Evolutionary conservation across 768 basidiomycete species (phyloP).

Genomic region (Tricholoma matsutake): DNA sequence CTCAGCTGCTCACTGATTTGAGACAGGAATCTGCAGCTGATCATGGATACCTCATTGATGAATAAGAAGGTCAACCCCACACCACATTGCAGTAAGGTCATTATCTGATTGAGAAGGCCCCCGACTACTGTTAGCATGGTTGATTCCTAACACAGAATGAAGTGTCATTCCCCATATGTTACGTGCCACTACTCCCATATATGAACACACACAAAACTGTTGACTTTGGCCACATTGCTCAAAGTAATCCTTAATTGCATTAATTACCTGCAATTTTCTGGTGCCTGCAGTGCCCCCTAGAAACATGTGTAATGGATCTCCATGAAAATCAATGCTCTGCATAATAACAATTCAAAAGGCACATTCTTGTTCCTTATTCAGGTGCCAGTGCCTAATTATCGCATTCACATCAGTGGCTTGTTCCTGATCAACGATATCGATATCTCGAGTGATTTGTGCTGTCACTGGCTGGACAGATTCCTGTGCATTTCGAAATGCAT

Average conservation of each 20-base stretch:
- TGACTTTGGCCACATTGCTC: neutral
- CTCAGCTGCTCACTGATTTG: neutral
- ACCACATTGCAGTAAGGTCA: constrained; percentile 21
- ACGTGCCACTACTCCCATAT: neutral
- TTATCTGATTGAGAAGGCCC: neutral
- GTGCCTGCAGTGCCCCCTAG: constrained; percentile 32
- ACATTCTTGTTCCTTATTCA: neutral
- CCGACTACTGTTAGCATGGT: neutral
- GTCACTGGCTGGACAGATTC: neutral
- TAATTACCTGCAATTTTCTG: constrained; percentile 27
- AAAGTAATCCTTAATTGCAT: neutral
- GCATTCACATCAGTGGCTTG: neutral
- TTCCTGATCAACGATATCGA: neutral
- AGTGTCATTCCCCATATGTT: neutral
- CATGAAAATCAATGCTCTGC: neutral
- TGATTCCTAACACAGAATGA: neutral
- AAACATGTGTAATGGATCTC: neutral
- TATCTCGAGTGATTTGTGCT: neutral
- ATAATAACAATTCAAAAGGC: neutral
- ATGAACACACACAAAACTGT: neutral
- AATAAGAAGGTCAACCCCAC: neutral
- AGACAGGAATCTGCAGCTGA: neutral
- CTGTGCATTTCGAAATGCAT: neutral
- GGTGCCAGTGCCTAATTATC: neutral
- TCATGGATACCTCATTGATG: neutral